Evolutionary conservation across 257 asterid species (phyloP).

Genomic region (Avicennia marina): DNA sequence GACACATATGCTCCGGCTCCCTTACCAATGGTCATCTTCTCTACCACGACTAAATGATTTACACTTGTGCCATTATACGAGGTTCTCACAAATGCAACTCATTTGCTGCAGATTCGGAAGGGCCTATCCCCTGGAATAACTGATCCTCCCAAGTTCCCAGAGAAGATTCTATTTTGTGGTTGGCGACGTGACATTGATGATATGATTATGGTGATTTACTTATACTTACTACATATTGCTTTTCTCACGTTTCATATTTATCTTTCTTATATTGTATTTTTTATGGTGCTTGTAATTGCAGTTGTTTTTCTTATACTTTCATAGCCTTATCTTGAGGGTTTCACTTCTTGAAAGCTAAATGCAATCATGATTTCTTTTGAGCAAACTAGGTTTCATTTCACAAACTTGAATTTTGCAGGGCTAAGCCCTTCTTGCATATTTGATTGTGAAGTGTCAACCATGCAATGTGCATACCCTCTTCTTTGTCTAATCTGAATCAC

Average conservation of each 20-base stretch:
- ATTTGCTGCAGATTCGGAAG: conserved; percentile 51
- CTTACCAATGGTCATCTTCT: conserved; percentile 62
- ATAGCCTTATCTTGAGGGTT: too few relatives aligned
- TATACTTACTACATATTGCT: neutral
- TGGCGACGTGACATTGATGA: conserved; percentile 99
- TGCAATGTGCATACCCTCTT: conserved; percentile 6
- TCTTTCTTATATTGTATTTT: conserved; percentile 7
- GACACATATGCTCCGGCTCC: conserved; percentile 94
- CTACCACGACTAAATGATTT: conserved; percentile 24
- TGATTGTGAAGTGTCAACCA: too few relatives aligned
- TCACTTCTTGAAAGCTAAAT: too few relatives aligned
- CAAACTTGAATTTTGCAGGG: too few relatives aligned
- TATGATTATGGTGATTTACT: conserved; percentile 76
- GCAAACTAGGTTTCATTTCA: too few relatives aligned
- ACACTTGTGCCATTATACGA: conserved; percentile 12
- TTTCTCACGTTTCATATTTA: neutral
- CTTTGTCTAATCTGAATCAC: too few relatives aligned
- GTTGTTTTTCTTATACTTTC: too few relatives aligned
- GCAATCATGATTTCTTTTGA: too few relatives aligned
- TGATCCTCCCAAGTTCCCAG: conserved; percentile 93
- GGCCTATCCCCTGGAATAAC: conserved; percentile 59
- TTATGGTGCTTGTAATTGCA: neutral
- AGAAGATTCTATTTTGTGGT: conserved; percentile 86
- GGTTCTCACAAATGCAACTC: conserved; percentile 21
- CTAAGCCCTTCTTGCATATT: too few relatives aligned